phyloP scores from a whole-genome alignment of 148 eudicot species.

The Simmondsia chinensis region DNA sequence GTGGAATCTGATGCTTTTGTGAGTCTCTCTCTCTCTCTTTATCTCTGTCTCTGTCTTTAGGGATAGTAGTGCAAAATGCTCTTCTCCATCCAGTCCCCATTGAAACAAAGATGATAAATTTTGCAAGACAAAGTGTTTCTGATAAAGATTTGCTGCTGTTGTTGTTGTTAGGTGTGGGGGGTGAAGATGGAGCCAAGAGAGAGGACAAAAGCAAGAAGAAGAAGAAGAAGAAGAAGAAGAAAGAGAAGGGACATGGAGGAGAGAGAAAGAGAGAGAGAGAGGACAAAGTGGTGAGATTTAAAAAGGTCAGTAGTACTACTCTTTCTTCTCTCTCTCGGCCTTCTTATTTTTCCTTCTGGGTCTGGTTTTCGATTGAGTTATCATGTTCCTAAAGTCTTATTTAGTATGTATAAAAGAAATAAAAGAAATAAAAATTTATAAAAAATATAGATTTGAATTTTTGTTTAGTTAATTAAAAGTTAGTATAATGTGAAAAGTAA shows the following conservation, averaged over 20 bases:
- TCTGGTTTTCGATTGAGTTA: too few relatives aligned
- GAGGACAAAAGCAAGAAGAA: slow-evolving; percentile 18
- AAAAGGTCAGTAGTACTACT: too few relatives aligned
- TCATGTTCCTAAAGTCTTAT: too few relatives aligned
- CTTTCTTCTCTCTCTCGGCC: background rate
- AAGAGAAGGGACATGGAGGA: slow-evolving; percentile 8
- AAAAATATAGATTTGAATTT: too few relatives aligned
- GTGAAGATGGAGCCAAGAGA: slow-evolving; percentile 12
- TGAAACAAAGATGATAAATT: background rate
- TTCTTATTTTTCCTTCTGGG: background rate
- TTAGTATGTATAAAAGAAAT: too few relatives aligned
- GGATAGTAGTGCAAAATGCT: slow-evolving; percentile 78
- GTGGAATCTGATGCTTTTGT: background rate
- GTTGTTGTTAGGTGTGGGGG: background rate
- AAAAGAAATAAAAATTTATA: too few relatives aligned
- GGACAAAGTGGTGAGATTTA: slow-evolving; percentile 4
- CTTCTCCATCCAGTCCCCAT: slow-evolving; percentile 92
- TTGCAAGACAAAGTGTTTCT: background rate
- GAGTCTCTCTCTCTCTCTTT: background rate
- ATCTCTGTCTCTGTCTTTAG: slow-evolving; percentile 28
- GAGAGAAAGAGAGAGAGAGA: slow-evolving; percentile 3
- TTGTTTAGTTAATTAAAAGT: too few relatives aligned
- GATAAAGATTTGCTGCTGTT: background rate
- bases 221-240: background rate
- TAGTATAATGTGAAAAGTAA: too few relatives aligned